Evolutionary conservation across 106 monocot species (phyloP).

Genomic region (Dendrobium chrysotoxum): DNA sequence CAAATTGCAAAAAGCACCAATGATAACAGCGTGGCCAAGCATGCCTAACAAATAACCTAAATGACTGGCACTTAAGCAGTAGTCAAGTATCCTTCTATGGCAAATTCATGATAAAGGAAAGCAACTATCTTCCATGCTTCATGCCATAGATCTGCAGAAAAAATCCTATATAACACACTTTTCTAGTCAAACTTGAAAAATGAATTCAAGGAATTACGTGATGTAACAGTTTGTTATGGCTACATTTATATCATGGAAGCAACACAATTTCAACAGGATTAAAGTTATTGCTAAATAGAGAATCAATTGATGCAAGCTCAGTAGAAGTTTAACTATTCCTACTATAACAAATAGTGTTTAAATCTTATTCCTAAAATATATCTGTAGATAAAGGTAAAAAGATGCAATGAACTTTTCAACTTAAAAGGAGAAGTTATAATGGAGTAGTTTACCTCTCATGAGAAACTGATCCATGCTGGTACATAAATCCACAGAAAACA

Average conservation of each 20-base stretch:
- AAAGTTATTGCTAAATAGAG: too few species aligned
- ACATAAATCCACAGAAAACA: slow-evolving; percentile 43
- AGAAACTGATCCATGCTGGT: slow-evolving; percentile 28
- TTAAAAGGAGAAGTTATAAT: not conserved
- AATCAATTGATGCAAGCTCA: too few species aligned
- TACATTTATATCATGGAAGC: too few species aligned
- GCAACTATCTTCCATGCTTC: too few species aligned
- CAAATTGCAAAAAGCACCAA: not conserved
- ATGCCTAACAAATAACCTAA: not conserved
- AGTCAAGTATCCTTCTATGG: not conserved
- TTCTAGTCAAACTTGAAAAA: too few species aligned
- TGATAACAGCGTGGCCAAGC: not conserved
- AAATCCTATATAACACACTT: too few species aligned
- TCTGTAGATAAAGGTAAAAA: not conserved
- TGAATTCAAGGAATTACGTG: too few species aligned
- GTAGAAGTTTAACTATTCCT: too few species aligned
- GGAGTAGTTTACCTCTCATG: slow-evolving; percentile 37
- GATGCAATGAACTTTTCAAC: not conserved
- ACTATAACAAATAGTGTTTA: not conserved
- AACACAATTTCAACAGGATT: too few species aligned
- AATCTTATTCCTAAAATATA: not conserved
- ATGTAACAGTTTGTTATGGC: too few species aligned
- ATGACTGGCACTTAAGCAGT: not conserved
- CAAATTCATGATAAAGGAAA: too few species aligned
- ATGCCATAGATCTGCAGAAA: too few species aligned